Evolutionary conservation across 768 basidiomycete genomes (phyloP).

Genomic region (Rhizopogon vulgaris): DNA sequence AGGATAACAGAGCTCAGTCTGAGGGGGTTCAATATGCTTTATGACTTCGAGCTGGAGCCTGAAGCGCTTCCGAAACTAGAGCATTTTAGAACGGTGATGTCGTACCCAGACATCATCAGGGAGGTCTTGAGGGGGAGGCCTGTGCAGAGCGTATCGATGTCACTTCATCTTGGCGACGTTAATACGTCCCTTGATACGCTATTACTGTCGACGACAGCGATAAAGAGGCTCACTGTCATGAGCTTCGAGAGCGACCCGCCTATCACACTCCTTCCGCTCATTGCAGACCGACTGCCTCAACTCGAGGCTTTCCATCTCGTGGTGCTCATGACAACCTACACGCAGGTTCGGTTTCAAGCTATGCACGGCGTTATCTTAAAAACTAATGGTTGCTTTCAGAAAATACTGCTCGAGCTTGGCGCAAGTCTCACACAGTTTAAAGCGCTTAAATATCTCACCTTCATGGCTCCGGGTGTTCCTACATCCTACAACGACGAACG

Average conservation of each 20-base stretch:
- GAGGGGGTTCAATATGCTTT: constrained; percentile 41
- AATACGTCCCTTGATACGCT: constrained; percentile 40
- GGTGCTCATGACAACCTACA: constrained; percentile 43
- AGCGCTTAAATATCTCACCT: constrained; percentile 45
- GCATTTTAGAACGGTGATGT: constrained; percentile 49
- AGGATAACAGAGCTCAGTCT: constrained; percentile 47
- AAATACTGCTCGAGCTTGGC: constrained; percentile 35
- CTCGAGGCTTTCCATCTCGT: constrained; percentile 61
- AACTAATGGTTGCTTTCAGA: constrained; percentile 21
- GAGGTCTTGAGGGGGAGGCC: constrained; percentile 43
- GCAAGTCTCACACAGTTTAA: constrained; percentile 37
- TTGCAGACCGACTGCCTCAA: constrained; percentile 39
- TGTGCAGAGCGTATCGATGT: constrained; percentile 44
- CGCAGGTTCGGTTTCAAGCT: constrained; percentile 31
- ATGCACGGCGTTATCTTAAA: not conserved
- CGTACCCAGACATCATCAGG: constrained; percentile 39
- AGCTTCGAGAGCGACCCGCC: constrained; percentile 47
- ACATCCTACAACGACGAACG: constrained; percentile 34
- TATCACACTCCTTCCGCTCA: constrained; percentile 37
- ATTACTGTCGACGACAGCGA: constrained; percentile 27
- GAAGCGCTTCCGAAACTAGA: constrained; percentile 41
- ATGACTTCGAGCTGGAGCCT: constrained; percentile 26
- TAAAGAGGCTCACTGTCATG: constrained; percentile 51
- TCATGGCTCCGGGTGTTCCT: constrained; percentile 40
- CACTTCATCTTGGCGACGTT: constrained; percentile 39